These are phyloP conservation scores for Aeschynomene evenia DNA, from an alignment of 306 rosid genomes.

Conservation along the genomic window DNA sequence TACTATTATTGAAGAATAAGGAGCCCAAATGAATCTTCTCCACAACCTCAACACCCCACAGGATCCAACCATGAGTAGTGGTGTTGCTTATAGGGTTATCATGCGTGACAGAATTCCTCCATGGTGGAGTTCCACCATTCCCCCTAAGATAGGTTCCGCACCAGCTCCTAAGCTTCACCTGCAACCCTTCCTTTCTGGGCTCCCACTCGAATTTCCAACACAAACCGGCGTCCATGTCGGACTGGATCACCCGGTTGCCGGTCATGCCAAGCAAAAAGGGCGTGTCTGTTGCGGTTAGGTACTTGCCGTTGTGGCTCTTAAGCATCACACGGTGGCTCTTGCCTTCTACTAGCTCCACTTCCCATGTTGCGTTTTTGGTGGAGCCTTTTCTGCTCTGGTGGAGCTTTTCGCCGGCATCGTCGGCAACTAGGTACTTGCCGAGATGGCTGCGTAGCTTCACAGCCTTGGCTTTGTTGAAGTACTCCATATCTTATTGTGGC, in stretches of 20 bases:
- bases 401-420: conserved; percentile 42
- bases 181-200: conserved; percentile 63
- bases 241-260: conserved; percentile 54
- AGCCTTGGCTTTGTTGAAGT: conserved; percentile 46
- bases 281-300: conserved; percentile 56
- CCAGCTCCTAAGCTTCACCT: conserved; percentile 68
- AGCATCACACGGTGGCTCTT: conserved; percentile 50
- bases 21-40: background rate
- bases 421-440: conserved; percentile 64
- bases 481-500: conserved; percentile 54
- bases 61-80: conserved; percentile 65
- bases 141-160: conserved; percentile 67
- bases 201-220: conserved; percentile 68
- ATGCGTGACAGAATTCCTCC: conserved; percentile 84
- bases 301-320: conserved; percentile 48
- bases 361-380: conserved; percentile 48
- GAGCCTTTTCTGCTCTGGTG: conserved; percentile 60
- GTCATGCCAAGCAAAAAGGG: conserved; percentile 62
- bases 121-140: conserved; percentile 82
- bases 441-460: conserved; percentile 74
- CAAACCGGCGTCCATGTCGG: conserved; percentile 9
- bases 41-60: conserved; percentile 54
- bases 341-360: conserved; percentile 50
- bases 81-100: conserved; percentile 52
- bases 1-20: conserved; percentile 5